Conservation (phyloP, 345 rosid genomes). For the Diplotaxis tenuifolia region DNA sequence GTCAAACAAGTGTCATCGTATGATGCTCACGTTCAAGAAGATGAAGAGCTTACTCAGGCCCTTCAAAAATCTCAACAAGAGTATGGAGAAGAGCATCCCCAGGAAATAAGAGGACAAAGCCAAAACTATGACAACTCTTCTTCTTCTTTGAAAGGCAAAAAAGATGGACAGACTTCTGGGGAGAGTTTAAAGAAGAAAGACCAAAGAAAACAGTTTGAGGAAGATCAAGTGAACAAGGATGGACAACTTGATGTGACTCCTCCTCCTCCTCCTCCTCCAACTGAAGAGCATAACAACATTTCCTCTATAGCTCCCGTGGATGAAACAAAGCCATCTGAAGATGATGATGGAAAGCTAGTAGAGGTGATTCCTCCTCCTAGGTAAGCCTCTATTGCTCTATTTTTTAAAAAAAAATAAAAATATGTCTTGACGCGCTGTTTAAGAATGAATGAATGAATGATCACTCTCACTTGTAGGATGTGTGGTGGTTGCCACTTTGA, state of each 20-base stretch:
- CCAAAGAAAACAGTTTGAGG: not conserved
- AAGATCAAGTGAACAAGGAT: not conserved
- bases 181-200: not conserved
- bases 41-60: not conserved
- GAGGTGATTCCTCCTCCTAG: too few species aligned
- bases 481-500: conserved; percentile 64
- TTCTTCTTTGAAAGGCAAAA: not conserved
- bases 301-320: not conserved
- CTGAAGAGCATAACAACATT: not conserved
- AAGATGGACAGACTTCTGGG: not conserved
- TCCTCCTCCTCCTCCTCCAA: not conserved
- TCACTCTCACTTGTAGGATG: too few species aligned
- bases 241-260: not conserved
- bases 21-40: not conserved
- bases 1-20: not conserved
- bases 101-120: not conserved
- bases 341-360: too few species aligned
- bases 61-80: not conserved
- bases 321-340: too few species aligned
- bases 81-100: not conserved
- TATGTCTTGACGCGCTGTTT: too few species aligned
- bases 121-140: not conserved
- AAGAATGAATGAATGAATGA: too few species aligned
- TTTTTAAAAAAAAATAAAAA: too few species aligned
- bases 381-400: too few species aligned